Conservation (phyloP, 2,329 filamentous ascomycete genomes). For the Exophiala xenobiotica region DNA sequence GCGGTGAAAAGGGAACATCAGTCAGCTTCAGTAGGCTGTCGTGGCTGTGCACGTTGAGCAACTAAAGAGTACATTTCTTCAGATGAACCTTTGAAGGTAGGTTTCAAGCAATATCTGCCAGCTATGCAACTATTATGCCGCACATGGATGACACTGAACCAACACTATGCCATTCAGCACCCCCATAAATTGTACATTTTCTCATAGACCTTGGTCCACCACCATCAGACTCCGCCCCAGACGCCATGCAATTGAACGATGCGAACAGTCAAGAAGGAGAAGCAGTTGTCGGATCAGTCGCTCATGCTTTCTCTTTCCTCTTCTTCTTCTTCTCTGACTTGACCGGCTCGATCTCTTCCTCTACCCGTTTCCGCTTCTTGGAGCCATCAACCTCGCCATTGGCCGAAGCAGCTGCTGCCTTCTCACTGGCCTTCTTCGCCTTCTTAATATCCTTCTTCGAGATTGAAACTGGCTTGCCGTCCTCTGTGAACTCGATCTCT, state of each 20-base stretch:
- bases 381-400: constrained; percentile 46
- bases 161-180: constrained; percentile 3
- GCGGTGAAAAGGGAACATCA: no score
- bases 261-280: constrained; percentile 32
- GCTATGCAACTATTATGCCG: no score
- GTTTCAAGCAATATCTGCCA: no score
- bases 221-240: constrained; percentile 9
- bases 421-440: constrained; percentile 62
- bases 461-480: constrained; percentile 65
- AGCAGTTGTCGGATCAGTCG: constrained; percentile 33
- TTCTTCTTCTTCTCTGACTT: constrained; percentile 52
- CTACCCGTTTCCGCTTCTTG: constrained; percentile 69
- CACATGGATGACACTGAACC: no score
- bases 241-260: constrained; percentile 31
- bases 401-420: constrained; percentile 48
- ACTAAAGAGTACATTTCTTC: no score
- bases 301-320: constrained; percentile 43
- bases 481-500: constrained; percentile 65
- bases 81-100: no score
- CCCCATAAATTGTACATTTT: constrained; percentile 23
- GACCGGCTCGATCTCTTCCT: constrained; percentile 56
- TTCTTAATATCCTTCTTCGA: constrained; percentile 79
- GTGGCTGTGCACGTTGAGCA: no score
- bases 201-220: constrained; percentile 13
- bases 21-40: no score